Conservation (phyloP, 75 land plant genomes). For the Pseudotsuga menziesii region DNA sequence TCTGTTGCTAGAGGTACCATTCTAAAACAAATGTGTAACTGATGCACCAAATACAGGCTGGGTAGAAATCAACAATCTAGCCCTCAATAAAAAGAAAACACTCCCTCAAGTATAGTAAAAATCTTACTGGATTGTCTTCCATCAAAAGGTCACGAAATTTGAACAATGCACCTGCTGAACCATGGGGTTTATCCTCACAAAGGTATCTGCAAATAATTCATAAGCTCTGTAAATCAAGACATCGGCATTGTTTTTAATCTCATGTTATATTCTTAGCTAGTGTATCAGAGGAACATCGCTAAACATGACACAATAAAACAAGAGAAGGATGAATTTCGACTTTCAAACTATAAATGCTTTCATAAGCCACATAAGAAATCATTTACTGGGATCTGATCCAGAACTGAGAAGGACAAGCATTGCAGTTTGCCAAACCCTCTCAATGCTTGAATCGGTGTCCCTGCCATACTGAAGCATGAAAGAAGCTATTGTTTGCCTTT, state of each 20-base stretch:
- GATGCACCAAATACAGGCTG: background rate
- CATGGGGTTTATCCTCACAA: conserved; percentile 49
- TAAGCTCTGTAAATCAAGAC: background rate
- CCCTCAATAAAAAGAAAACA: background rate
- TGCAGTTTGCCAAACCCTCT: background rate
- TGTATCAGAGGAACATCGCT: background rate
- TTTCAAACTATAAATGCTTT: background rate
- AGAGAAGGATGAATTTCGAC: background rate
- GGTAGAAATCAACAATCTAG: background rate
- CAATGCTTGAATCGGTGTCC: background rate
- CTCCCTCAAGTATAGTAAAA: background rate
- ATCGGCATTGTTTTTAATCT: background rate
- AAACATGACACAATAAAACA: background rate
- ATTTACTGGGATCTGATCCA: background rate
- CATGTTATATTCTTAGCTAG: background rate
- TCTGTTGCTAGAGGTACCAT: background rate
- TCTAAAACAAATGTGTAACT: background rate
- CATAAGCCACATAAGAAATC: background rate
- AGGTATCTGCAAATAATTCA: conserved; percentile 24
- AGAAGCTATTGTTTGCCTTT: too few species aligned
- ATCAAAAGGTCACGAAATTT: conserved; percentile 34
- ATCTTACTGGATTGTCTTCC: conserved; percentile 45
- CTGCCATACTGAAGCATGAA: background rate
- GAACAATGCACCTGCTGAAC: conserved; percentile 46
- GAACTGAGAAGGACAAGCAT: background rate